Conservation (phyloP, 805 yeast species). For the Ogataea trehalophila region DNA sequence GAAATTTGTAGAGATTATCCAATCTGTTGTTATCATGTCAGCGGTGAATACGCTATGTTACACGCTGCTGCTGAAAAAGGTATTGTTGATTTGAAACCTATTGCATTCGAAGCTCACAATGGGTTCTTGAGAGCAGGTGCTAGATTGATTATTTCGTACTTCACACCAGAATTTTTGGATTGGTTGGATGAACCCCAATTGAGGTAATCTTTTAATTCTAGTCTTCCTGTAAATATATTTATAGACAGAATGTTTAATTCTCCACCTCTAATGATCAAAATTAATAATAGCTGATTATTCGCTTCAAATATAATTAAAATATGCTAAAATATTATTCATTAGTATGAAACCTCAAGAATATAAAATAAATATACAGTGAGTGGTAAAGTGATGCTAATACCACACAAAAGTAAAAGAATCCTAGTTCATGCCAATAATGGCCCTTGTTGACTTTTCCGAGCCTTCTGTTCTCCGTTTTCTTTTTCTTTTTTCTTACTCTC, state of each 20-base stretch:
- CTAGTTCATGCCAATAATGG: neutral
- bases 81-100: slow-evolving; percentile 72
- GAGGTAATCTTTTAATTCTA: neutral
- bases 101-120: slow-evolving; percentile 81
- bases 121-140: slow-evolving; percentile 97
- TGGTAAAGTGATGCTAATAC: too few relatives aligned
- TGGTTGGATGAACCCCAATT: slow-evolving; percentile 56
- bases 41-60: slow-evolving; percentile 96
- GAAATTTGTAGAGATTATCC: slow-evolving; percentile 81
- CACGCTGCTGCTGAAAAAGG: slow-evolving; percentile 98
- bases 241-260: neutral
- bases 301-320: too few relatives aligned
- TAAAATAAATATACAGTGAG: too few relatives aligned
- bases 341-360: too few relatives aligned
- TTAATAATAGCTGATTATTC: too few relatives aligned
- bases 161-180: slow-evolving; percentile 92
- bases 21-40: slow-evolving; percentile 90
- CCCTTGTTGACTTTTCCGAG: neutral
- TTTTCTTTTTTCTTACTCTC: slow-evolving; percentile 15
- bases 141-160: slow-evolving; percentile 81
- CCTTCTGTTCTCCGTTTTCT: slow-evolving; percentile 10
- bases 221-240: neutral
- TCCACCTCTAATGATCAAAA: too few relatives aligned
- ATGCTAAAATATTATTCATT: too few relatives aligned
- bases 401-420: too few relatives aligned